A percentile compares a stretch with the other conserved stretches of the same genome.
phyloP scores from a whole-genome alignment of 257 asterid genomes.

The Solanum bukasovii region DNA sequence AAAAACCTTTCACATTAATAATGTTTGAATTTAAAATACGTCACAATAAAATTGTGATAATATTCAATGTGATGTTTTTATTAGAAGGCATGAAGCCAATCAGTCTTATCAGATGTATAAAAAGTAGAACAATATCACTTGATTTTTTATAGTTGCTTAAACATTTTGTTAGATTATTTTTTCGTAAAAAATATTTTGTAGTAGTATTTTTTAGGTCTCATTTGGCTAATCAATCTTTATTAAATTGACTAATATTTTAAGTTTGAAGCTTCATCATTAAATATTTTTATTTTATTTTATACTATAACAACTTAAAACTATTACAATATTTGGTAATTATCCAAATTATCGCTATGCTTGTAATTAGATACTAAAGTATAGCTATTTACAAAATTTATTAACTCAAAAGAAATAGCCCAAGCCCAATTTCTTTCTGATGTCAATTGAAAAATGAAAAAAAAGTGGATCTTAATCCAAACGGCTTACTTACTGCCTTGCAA shows the following conservation, averaged over 20 bases:
- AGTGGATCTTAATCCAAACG: not conserved
- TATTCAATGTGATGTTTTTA: not conserved
- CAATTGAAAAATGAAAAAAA: not conserved
- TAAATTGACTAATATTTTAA: not conserved
- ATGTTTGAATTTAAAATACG: not conserved
- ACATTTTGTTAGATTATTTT: not conserved
- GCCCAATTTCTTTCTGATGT: not conserved
- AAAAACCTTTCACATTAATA: not conserved
- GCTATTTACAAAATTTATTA: not conserved
- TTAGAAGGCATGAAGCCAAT: not conserved
- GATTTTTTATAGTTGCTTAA: not conserved
- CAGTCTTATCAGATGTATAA: not conserved
- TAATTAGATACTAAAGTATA: not conserved
- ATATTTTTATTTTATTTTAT: not conserved
- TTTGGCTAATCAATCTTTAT: not conserved
- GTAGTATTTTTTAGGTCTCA: not conserved
- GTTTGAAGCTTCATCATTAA: not conserved
- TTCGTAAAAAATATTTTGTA: not conserved
- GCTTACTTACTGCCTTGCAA: not conserved
- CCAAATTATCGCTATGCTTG: not conserved
- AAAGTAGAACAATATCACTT: not conserved
- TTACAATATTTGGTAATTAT: not conserved
- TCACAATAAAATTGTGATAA: no score
- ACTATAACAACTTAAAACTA: not conserved
- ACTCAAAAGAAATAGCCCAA: not conserved